Conservation (phyloP, 306 rosid species). For the Prunus kanzakura region DNA sequence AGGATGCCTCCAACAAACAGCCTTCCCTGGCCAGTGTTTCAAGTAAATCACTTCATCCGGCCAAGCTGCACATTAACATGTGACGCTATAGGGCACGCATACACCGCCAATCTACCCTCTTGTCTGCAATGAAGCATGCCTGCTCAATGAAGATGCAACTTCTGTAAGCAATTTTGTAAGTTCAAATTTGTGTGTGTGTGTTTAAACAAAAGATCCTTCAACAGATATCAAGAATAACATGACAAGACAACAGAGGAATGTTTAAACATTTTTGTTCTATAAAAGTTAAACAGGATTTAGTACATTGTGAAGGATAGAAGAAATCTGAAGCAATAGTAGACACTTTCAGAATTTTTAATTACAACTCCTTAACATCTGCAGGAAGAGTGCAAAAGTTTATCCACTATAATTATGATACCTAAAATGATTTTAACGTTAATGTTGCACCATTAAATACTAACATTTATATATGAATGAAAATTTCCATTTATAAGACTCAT, state of each 20-base stretch:
- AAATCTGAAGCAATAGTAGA: background rate
- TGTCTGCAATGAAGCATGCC: conserved; percentile 83
- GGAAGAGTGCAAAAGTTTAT: background rate
- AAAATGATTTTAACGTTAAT: background rate
- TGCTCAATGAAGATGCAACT: conserved; percentile 24
- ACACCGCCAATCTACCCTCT: conserved; percentile 56
- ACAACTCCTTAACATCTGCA: background rate
- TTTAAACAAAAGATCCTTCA: background rate
- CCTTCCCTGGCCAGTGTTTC: conserved; percentile 49
- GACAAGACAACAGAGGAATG: background rate
- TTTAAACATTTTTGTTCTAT: background rate
- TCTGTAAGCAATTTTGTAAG: background rate
- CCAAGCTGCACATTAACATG: conserved; percentile 88
- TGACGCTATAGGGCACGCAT: conserved; percentile 62
- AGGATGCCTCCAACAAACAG: conserved; percentile 91
- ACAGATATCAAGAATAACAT: background rate
- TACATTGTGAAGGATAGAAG: background rate
- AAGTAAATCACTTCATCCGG: conserved; percentile 53
- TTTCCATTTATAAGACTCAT: too few relatives aligned
- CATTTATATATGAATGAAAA: background rate
- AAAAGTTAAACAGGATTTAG: background rate
- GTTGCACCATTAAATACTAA: background rate
- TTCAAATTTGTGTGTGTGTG: background rate
- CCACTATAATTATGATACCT: background rate
- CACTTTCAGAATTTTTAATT: background rate